Conservation (phyloP, 371 early-diverging fungal species). For the Apophysomyces sp. region DNA sequence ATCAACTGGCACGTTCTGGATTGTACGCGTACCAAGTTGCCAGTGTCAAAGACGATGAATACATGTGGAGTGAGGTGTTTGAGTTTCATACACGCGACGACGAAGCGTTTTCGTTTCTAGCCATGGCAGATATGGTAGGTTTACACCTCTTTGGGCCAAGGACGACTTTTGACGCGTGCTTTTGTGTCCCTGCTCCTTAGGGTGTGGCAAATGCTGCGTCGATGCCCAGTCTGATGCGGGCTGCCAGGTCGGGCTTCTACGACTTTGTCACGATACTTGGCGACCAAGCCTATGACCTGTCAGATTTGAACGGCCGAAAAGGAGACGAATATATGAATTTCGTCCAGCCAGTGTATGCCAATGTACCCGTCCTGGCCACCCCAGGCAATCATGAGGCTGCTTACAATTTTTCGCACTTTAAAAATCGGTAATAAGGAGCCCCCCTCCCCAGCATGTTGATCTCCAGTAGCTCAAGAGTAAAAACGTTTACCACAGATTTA, state of each 20-base stretch:
- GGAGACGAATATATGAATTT: constrained; percentile 31
- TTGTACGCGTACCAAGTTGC: constrained; percentile 30
- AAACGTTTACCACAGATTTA: too few species aligned
- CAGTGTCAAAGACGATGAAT: background rate
- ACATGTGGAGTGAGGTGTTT: constrained; percentile 7
- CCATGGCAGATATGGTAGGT: constrained; percentile 28
- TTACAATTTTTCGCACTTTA: constrained; percentile 28
- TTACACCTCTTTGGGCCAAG: background rate
- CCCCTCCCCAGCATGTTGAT: too few species aligned
- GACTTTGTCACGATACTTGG: constrained; percentile 39
- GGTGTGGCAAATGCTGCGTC: constrained; percentile 33
- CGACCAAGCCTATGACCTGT: constrained; percentile 26
- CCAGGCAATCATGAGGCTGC: constrained; percentile 24
- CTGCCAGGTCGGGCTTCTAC: constrained; percentile 20
- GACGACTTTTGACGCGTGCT: background rate
- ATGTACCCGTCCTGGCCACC: constrained; percentile 19
- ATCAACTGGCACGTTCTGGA: constrained; percentile 13
- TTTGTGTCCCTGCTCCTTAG: constrained; percentile 3
- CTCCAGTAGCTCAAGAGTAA: too few species aligned
- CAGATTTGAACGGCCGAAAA: constrained; percentile 25
- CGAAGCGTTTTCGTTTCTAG: constrained; percentile 17
- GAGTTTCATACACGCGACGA: constrained; percentile 15
- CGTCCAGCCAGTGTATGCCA: constrained; percentile 22
- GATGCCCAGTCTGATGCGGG: constrained; percentile 14
- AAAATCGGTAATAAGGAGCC: constrained; percentile 18